Evolutionary conservation across 257 asterid genomes (phyloP).

Genomic region (Asclepias syriaca): DNA sequence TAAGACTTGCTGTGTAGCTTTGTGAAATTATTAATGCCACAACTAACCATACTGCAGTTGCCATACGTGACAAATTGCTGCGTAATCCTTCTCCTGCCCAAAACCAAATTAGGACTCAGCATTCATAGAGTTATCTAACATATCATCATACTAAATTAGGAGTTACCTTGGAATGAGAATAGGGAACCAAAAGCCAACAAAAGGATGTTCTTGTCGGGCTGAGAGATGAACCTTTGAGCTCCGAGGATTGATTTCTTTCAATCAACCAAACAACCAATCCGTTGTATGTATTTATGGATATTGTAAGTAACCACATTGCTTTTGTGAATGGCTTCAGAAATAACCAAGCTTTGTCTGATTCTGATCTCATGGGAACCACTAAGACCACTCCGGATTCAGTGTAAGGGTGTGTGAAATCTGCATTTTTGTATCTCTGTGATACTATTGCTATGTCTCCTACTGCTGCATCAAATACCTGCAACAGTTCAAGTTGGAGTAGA

Average conservation of each 20-base stretch:
- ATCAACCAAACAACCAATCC: conserved; percentile 42
- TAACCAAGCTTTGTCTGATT: conserved; percentile 27
- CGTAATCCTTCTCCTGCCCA: conserved; percentile 27
- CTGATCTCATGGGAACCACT: conserved; percentile 31
- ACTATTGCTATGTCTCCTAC: conserved; percentile 37
- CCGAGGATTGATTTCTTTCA: conserved; percentile 25
- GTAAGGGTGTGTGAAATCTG: conserved; percentile 42
- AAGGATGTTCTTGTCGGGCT: conserved; percentile 26
- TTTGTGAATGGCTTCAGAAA: conserved; percentile 46
- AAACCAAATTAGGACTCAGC: conserved; percentile 6
- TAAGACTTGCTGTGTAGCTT: conserved; percentile 40
- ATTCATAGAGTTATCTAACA: too few relatives aligned
- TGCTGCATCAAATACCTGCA: conserved; percentile 38
- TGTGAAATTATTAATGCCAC: conserved; percentile 38
- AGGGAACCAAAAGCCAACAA: conserved; percentile 32
- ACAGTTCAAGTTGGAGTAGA: too few relatives aligned
- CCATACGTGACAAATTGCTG: conserved; percentile 36
- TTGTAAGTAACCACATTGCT: conserved; percentile 33
- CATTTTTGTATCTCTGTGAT: conserved; percentile 23
- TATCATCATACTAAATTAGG: too few relatives aligned
- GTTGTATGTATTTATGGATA: conserved; percentile 19
- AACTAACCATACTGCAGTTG: conserved; percentile 34
- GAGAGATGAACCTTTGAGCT: conserved; percentile 22
- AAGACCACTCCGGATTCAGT: conserved; percentile 36
- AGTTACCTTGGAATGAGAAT: conserved; percentile 30